Percentiles rank a stretch among this genome's conserved stretches.
These are phyloP conservation scores for Mycena vulgaris DNA, from an alignment of 768 basidiomycete species.

Conservation along the genomic window DNA sequence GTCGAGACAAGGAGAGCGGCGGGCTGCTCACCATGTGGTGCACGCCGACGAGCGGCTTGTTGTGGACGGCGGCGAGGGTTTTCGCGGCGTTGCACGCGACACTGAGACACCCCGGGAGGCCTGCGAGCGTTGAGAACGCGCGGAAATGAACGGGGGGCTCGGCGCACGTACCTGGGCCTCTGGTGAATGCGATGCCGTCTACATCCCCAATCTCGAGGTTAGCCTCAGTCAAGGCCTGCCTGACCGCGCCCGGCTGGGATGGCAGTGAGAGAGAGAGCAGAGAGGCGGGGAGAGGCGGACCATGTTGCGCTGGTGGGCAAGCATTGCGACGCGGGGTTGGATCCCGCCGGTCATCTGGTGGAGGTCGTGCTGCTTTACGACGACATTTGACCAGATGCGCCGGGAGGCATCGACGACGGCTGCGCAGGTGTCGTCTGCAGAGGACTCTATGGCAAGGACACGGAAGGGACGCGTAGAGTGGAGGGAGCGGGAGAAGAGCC, in stretches of 20 bases:
- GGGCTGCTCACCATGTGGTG: slow-evolving; percentile 88
- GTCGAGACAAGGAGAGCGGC: background rate
- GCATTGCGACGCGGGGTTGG: slow-evolving; percentile 82
- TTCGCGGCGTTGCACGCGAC: slow-evolving; percentile 90
- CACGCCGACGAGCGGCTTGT: slow-evolving; percentile 89
- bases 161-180: slow-evolving; percentile 79
- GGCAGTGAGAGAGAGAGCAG: background rate
- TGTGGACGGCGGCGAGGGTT: slow-evolving; percentile 81
- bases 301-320: slow-evolving; percentile 86
- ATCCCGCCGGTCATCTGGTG: slow-evolving; percentile 80
- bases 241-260: slow-evolving; percentile 81
- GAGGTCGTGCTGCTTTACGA: slow-evolving; percentile 85
- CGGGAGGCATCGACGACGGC: slow-evolving; percentile 84
- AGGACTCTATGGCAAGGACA: slow-evolving; percentile 86
- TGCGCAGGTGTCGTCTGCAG: slow-evolving; percentile 95
- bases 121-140: slow-evolving; percentile 50
- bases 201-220: slow-evolving; percentile 71
- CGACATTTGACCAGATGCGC: slow-evolving; percentile 85
- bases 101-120: slow-evolving; percentile 86
- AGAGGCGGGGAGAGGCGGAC: slow-evolving; percentile 50
- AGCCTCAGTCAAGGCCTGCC: slow-evolving; percentile 77
- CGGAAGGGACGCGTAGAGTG: slow-evolving; percentile 58
- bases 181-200: slow-evolving; percentile 92
- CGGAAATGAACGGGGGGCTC: slow-evolving; percentile 18
- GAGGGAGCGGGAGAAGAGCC: background rate